These are phyloP conservation scores for Apostasia ramifera DNA, from an alignment of 106 monocot species.

Conservation along the genomic window DNA sequence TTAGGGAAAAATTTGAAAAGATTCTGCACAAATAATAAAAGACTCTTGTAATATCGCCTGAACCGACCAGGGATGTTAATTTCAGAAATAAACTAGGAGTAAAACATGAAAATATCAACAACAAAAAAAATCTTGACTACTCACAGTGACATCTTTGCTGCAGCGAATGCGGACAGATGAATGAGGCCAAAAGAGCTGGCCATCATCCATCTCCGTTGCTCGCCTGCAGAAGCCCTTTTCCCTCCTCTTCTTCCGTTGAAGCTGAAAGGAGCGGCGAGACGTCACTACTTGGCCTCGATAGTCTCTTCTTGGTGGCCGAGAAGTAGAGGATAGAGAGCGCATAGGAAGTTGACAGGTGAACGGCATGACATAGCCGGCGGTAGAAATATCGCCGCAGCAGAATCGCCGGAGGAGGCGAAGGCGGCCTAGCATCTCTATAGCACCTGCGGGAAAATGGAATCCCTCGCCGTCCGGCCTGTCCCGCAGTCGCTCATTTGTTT, in stretches of 20 bases:
- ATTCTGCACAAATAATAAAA: too few species aligned
- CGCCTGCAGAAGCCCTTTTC: slow-evolving; percentile 9
- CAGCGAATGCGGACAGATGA: slow-evolving; percentile 42
- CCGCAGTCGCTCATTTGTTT: too few species aligned
- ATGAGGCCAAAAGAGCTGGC: slow-evolving; percentile 12
- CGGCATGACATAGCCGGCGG: too few species aligned
- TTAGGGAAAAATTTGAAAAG: too few species aligned
- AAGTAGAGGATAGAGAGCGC: too few species aligned
- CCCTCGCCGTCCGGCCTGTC: too few species aligned
- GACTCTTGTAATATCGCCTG: too few species aligned
- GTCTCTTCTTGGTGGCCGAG: background rate
- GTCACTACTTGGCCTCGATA: background rate
- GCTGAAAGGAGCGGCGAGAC: background rate
- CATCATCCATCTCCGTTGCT: background rate
- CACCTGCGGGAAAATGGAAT: too few species aligned
- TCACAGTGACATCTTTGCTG: slow-evolving; percentile 38
- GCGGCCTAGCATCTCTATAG: background rate
- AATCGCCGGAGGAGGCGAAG: background rate
- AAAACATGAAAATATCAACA: background rate
- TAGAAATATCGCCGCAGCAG: background rate
- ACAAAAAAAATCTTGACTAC: slow-evolving; percentile 7
- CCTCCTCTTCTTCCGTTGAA: background rate
- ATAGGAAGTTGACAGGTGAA: background rate
- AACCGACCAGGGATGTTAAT: too few species aligned
- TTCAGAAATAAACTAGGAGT: too few species aligned